Conservation (phyloP, 306 rosid genomes). For the Mimosa bimucronata region DNA sequence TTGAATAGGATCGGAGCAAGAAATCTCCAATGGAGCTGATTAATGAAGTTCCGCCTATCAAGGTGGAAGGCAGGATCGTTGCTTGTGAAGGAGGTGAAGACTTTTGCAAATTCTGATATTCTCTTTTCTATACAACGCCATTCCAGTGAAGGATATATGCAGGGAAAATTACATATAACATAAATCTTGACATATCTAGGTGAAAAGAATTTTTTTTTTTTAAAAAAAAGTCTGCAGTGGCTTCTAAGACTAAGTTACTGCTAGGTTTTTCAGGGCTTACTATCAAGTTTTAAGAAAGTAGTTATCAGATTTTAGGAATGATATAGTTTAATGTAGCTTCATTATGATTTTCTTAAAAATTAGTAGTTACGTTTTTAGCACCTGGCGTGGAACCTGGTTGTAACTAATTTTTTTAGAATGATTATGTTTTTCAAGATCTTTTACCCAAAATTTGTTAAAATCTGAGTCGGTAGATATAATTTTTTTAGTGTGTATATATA, state of each 20-base stretch:
- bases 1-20: slow-evolving; percentile 77
- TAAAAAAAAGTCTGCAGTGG: not conserved
- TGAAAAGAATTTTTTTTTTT: not conserved
- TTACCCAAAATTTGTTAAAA: not conserved
- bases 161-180: not conserved
- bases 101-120: not conserved
- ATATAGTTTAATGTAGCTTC: not conserved
- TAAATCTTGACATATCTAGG: not conserved
- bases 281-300: not conserved
- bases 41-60: slow-evolving; percentile 94
- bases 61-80: slow-evolving; percentile 91
- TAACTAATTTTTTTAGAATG: not conserved
- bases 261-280: not conserved
- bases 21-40: slow-evolving; percentile 98
- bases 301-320: not conserved
- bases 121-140: not conserved
- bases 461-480: not conserved
- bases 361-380: not conserved
- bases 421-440: not conserved
- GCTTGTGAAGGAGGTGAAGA: slow-evolving; percentile 94
- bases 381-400: not conserved
- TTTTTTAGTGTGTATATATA: not conserved
- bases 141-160: slow-evolving; percentile 11
- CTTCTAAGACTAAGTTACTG: not conserved
- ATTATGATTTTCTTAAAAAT: not conserved